These are phyloP conservation scores for Allantophomopsis cytisporea DNA, from an alignment of 2,329 filamentous ascomycete species.

Conservation along the genomic window DNA sequence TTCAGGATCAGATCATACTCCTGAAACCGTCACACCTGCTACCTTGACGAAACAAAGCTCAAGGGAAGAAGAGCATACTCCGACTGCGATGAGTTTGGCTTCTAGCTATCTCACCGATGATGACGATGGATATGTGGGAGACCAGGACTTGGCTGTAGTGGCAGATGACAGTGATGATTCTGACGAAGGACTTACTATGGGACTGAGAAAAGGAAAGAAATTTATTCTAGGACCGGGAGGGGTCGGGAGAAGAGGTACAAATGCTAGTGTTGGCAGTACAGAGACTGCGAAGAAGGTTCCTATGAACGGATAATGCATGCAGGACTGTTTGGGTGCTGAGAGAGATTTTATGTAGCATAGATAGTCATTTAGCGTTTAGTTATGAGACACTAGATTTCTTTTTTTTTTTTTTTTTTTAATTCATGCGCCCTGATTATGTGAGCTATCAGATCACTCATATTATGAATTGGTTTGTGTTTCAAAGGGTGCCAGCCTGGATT, in stretches of 20 bases:
- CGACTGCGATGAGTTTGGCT: slow-evolving; percentile 2
- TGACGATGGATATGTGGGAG: slow-evolving; percentile 16
- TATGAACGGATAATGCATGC: neutral
- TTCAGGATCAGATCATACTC: slow-evolving; percentile 7
- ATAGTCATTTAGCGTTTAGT: no score
- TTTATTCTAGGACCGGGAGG: slow-evolving; percentile 19
- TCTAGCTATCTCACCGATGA: slow-evolving; percentile 5
- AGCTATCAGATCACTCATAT: no score
- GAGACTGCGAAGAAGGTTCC: slow-evolving; percentile 46
- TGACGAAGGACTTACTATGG: slow-evolving; percentile 19
- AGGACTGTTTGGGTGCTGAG: no score
- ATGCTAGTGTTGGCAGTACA: slow-evolving; percentile 45
- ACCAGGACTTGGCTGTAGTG: slow-evolving; percentile 9
- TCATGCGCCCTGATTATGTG: no score
- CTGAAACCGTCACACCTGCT: slow-evolving; percentile 15
- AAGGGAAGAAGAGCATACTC: slow-evolving; percentile 6
- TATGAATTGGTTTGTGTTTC: no score
- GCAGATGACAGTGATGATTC: slow-evolving; percentile 15
- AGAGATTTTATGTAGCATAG: no score
- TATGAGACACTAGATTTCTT: no score
- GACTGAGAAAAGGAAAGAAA: slow-evolving; percentile 26
- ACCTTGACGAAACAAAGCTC: slow-evolving; percentile 4
- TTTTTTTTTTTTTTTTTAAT: no score
- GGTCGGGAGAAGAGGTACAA: slow-evolving; percentile 38
- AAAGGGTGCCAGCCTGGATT: no score